phyloP scores from a whole-genome alignment of 306 rosid genomes.

The Bauhinia variegata region DNA sequence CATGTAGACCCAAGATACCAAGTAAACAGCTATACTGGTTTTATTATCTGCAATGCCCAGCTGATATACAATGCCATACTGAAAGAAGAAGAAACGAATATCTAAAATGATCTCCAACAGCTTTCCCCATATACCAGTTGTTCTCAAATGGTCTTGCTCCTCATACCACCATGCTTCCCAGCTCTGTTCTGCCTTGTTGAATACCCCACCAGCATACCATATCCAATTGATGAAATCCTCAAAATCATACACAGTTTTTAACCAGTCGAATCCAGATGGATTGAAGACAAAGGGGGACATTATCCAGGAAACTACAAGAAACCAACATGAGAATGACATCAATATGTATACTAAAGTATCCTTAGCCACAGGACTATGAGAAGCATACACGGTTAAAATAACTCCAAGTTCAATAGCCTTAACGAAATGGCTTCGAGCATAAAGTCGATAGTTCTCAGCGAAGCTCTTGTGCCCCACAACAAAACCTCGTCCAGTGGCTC shows the following conservation, averaged over 20 bases:
- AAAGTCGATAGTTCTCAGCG: constrained; percentile 56
- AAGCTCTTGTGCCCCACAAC: constrained; percentile 56
- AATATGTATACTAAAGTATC: constrained; percentile 54
- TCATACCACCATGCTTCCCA: constrained; percentile 60
- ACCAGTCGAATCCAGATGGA: constrained; percentile 61
- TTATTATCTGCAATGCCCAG: constrained; percentile 48
- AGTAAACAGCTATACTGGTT: constrained; percentile 47
- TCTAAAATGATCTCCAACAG: constrained; percentile 52
- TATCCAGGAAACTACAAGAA: constrained; percentile 56
- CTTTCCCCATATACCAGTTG: constrained; percentile 58
- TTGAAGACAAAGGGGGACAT: constrained; percentile 55
- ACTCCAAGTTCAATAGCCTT: constrained; percentile 58
- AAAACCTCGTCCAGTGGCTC: constrained; percentile 61
- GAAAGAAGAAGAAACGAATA: constrained; percentile 55
- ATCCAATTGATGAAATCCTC: constrained; percentile 59
- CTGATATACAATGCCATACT: constrained; percentile 58
- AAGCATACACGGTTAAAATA: constrained; percentile 50
- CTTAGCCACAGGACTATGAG: constrained; percentile 51
- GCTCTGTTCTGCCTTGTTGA: constrained; percentile 59
- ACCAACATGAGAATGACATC: constrained; percentile 53
- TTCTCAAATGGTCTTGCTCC: constrained; percentile 56
- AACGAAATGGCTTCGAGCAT: constrained; percentile 54
- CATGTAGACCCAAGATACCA: constrained; percentile 52
- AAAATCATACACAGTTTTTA: constrained; percentile 56
- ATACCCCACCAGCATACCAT: constrained; percentile 55